phyloP scores from a whole-genome alignment of 192 early-diverging fungal genomes.

The Coemansia sp. region DNA sequence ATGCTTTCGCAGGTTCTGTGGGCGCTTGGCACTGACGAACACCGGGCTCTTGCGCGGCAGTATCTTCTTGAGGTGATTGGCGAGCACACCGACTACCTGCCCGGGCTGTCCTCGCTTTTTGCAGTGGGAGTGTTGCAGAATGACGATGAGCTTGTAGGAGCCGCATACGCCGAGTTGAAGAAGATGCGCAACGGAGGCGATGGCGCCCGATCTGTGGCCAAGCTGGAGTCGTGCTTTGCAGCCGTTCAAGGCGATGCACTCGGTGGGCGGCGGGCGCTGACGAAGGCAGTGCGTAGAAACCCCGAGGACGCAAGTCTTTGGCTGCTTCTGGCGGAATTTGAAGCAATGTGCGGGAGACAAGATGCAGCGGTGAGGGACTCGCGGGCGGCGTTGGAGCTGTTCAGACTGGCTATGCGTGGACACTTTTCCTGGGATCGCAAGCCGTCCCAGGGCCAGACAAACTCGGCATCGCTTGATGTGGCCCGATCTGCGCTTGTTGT shows the following conservation, averaged over 20 bases:
- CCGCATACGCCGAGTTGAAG: constrained; percentile 30
- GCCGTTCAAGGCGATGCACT: constrained; percentile 27
- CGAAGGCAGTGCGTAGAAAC: constrained; percentile 17
- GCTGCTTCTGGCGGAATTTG: constrained; percentile 30
- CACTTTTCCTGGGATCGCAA: constrained; percentile 28
- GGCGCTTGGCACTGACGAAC: constrained; percentile 79
- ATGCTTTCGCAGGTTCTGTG: constrained; percentile 85
- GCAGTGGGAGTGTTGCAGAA: constrained; percentile 47
- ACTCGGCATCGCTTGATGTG: constrained; percentile 22
- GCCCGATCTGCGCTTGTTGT: constrained; percentile 15
- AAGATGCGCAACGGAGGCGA: not conserved
- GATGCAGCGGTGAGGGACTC: constrained; percentile 9
- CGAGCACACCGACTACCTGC: constrained; percentile 13
- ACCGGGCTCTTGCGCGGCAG: constrained; percentile 74
- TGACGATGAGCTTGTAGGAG: constrained; percentile 38
- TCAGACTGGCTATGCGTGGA: constrained; percentile 19
- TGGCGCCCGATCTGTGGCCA: constrained; percentile 16
- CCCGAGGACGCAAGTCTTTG: constrained; percentile 32
- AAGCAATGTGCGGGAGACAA: constrained; percentile 7
- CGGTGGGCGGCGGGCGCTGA: constrained; percentile 27
- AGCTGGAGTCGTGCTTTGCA: constrained; percentile 27
- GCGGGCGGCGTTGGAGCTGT: constrained; percentile 19
- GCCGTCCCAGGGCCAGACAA: constrained; percentile 17
- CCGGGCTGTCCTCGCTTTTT: constrained; percentile 41
- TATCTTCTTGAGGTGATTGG: constrained; percentile 63